Percentiles rank a stretch among this genome's conserved stretches.
These are phyloP conservation scores for Cyathus striatus DNA, from an alignment of 768 basidiomycete genomes.

Conservation along the genomic window DNA sequence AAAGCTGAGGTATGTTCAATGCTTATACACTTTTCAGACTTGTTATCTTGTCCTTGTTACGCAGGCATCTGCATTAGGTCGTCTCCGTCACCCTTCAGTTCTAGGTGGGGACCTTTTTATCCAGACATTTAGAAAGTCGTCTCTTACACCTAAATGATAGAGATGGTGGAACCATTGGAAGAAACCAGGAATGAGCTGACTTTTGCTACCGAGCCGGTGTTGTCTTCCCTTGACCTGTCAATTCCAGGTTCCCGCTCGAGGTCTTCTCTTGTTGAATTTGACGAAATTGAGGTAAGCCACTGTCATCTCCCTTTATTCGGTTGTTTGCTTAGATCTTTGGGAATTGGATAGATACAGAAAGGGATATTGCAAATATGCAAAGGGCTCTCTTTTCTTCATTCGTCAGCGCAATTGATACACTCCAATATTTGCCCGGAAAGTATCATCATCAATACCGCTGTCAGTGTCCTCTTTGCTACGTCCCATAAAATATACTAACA, in stretches of 20 bases:
- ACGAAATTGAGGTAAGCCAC: constrained; percentile 87
- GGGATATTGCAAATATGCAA: constrained; percentile 92
- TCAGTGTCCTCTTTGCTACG: constrained; percentile 31
- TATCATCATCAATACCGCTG: constrained; percentile 85
- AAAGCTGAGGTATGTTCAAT: constrained; percentile 79
- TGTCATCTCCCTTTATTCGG: not conserved
- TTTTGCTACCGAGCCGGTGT: constrained; percentile 89
- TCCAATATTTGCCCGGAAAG: constrained; percentile 85
- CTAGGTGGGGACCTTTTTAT: constrained; percentile 46
- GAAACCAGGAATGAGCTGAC: constrained; percentile 85
- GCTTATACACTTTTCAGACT: constrained; percentile 2
- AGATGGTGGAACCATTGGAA: constrained; percentile 96
- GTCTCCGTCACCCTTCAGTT: constrained; percentile 89
- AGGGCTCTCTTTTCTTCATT: constrained; percentile 86
- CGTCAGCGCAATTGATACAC: constrained; percentile 88
- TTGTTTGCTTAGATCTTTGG: not conserved
- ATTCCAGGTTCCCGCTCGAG: constrained; percentile 60
- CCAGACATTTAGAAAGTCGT: constrained; percentile 6
- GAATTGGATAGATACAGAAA: constrained; percentile 74
- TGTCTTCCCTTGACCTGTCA: constrained; percentile 76
- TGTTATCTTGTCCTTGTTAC: no score
- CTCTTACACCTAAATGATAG: constrained; percentile 31
- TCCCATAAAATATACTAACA: not conserved
- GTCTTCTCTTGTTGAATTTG: constrained; percentile 70
- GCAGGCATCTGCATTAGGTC: constrained; percentile 79